A percentile compares a stretch with the other conserved stretches of the same genome.
phyloP scores from a whole-genome alignment of 2,329 filamentous ascomycete genomes.

The Trichothecium sympodiale region DNA sequence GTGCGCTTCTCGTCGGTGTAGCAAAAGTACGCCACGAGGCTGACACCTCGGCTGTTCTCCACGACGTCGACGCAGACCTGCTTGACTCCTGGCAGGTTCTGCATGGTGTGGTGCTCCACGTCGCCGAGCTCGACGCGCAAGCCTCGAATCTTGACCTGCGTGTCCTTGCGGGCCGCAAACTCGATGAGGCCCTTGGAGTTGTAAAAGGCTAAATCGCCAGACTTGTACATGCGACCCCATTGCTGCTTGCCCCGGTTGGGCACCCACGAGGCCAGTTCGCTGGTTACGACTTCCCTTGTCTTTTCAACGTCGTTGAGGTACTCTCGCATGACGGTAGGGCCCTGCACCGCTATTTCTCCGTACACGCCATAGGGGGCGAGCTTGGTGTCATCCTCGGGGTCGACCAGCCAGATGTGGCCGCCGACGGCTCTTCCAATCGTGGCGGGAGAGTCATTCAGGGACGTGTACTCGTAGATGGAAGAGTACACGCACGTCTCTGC shows the following conservation, averaged over 20 bases:
- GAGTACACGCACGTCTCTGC: constrained; percentile 6
- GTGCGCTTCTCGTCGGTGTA: constrained; percentile 1
- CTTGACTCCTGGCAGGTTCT: not conserved
- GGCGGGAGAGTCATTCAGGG: not conserved
- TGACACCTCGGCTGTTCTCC: not conserved
- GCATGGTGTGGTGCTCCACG: constrained; percentile 1
- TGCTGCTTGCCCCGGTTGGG: not conserved
- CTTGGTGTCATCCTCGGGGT: constrained; percentile 3
- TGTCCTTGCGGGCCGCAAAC: constrained; percentile 2
- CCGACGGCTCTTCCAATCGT: constrained; percentile 6
- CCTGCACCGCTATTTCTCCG: constrained; percentile 9
- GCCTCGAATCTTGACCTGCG: constrained; percentile 6
- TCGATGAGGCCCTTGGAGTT: constrained; percentile 1
- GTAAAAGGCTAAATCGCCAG: constrained; percentile 1
- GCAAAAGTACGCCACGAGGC: constrained; percentile 2
- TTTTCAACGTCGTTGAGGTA: constrained; percentile 26
- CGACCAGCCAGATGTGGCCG: constrained; percentile 7
- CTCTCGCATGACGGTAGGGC: constrained; percentile 30
- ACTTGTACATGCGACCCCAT: constrained; percentile 3
- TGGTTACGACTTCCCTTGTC: constrained; percentile 12
- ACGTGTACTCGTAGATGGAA: constrained; percentile 4
- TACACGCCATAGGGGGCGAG: constrained; percentile 6
- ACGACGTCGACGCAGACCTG: constrained; percentile 1
- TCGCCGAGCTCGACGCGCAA: constrained; percentile 3
- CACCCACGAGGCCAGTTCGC: not conserved